Base-by-base conservation (phyloP, 805 yeast species). In the Kregervanrija delftensis region DNA sequence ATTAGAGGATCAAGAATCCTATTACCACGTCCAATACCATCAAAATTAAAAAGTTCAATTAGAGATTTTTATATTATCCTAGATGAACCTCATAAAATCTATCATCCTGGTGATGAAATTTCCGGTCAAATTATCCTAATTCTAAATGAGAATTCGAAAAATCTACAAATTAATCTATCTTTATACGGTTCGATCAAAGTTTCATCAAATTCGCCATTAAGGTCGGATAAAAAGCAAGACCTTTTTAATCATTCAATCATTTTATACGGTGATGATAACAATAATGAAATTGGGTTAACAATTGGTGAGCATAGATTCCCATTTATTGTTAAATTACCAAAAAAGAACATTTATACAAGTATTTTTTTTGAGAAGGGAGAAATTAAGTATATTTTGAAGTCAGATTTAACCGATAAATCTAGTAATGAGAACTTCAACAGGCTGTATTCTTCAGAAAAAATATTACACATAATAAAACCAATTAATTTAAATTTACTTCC, bases 221-320 rank as follows among this genome's bases (percentile, higher is more conserved):
- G 83, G 35, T 75, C 77, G 10, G 58, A 58, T 17, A 71, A 72
- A 43, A 76, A 76, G 43, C 71, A 73, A 39, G 59, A 63, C 17
- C 58, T 83, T n/a, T 77, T 81, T 60, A 73, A 77, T 41, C 84
- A 79, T 57, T 72, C 79, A 11, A 74, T 80, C 10, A 61, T 68
- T 33, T 69, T 83, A 14, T 83, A 79, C 54, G 89, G 89, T 1
- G 63, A 57, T 15, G 45, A 57, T 9, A 48, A 47, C 5, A 48
- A 44, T 30, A 46, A 48, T 40, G 55, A 53, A 52, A 43, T 39
- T 16, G 59, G 58, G n/a, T 60, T 85, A n/a, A 74, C 79, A 14
- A 78, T 79, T 55, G 96, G 96, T 36, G 91, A 86, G 57, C 96
- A 89, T 63, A 66, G 86, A 33, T 89, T 90, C 59, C 96, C 96